Conservation (phyloP, 2,329 filamentous ascomycete species). For the Metarhizium robertsii region DNA sequence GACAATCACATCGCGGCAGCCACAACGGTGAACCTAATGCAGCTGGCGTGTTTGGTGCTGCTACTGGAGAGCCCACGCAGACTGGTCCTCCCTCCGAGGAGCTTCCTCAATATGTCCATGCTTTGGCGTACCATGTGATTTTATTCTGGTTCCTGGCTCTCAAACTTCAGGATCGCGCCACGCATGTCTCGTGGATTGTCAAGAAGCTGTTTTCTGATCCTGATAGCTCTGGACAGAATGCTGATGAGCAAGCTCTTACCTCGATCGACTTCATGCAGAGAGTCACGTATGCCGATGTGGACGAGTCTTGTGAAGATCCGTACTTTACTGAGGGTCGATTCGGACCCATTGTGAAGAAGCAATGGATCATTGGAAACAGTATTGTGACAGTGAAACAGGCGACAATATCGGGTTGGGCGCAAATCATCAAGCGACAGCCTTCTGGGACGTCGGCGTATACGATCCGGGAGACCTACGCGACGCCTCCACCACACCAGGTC, state of each 20-base stretch:
- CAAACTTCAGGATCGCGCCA: constrained; percentile 72
- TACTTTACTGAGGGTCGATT: constrained; percentile 57
- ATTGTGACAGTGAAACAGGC: constrained; percentile 68
- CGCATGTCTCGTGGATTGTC: constrained; percentile 82
- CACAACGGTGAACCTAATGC: constrained; percentile 32
- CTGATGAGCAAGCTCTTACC: constrained; percentile 88
- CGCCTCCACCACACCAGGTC: constrained; percentile 48
- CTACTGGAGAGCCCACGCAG: constrained; percentile 16
- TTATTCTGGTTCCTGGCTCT: constrained; percentile 94
- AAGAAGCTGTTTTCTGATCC: constrained; percentile 75
- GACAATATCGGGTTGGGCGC: constrained; percentile 55
- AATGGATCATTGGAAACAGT: constrained; percentile 66
- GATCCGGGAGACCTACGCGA: constrained; percentile 49
- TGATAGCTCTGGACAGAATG: constrained; percentile 56
- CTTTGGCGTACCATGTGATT: constrained; percentile 88
- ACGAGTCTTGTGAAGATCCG: constrained; percentile 60
- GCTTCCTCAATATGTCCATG: constrained; percentile 86
- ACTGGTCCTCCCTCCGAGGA: constrained; percentile 51
- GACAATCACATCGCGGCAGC: constrained; percentile 36
- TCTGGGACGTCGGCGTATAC: constrained; percentile 55
- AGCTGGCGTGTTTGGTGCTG: constrained; percentile 12
- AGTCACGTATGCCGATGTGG: constrained; percentile 75
- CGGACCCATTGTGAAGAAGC: constrained; percentile 56
- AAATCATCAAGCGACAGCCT: constrained; percentile 62
- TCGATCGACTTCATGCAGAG: constrained; percentile 93